Conservation (phyloP, 306 rosid genomes). For the Malus fusca region DNA sequence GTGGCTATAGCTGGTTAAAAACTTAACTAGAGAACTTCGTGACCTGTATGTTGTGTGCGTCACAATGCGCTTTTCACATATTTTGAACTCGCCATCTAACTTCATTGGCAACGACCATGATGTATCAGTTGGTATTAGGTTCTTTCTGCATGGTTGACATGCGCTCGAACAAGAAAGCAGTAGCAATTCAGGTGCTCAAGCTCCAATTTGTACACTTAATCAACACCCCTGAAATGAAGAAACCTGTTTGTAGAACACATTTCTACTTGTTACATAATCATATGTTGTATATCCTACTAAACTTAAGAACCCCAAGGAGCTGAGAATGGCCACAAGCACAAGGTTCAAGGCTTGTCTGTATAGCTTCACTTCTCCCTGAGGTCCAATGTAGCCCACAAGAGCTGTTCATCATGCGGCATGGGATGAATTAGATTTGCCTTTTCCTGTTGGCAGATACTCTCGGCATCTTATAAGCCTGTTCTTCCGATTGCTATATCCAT, state of each 20-base stretch:
- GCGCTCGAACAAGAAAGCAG: neutral
- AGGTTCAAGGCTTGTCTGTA: slow-evolving; percentile 79
- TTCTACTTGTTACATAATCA: neutral
- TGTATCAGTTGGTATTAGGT: neutral
- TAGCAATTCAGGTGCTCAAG: neutral
- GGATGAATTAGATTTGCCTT: slow-evolving; percentile 82
- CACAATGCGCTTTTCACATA: neutral
- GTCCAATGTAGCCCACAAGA: slow-evolving; percentile 97
- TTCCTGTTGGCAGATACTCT: slow-evolving; percentile 81
- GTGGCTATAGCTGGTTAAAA: neutral
- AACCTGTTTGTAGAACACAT: neutral
- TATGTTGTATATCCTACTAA: neutral
- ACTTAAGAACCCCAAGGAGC: neutral
- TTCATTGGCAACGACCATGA: neutral
- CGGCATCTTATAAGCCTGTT: slow-evolving; percentile 89
- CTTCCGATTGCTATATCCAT: slow-evolving; percentile 88
- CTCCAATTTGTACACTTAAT: neutral
- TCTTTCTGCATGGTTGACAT: neutral
- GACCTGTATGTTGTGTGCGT: neutral
- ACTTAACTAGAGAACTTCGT: neutral
- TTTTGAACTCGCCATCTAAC: neutral
- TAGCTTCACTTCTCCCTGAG: slow-evolving; percentile 93
- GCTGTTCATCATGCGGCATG: slow-evolving; percentile 97
- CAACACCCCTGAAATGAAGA: neutral
- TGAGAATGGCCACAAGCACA: slow-evolving; percentile 87